These are phyloP conservation scores for Amanita molliuscula DNA, from an alignment of 768 basidiomycete genomes.

Conservation along the genomic window DNA sequence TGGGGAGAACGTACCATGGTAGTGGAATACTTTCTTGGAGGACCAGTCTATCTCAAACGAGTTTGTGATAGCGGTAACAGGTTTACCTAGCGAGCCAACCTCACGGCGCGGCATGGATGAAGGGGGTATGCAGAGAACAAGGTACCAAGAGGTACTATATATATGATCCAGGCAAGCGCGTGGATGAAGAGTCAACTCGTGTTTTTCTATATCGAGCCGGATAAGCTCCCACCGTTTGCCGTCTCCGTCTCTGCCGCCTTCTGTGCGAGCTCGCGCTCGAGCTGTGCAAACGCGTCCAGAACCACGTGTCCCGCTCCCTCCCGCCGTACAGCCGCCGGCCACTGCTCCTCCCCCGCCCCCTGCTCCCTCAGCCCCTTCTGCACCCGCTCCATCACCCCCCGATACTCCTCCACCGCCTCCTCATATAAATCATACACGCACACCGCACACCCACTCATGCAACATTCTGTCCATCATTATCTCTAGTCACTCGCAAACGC, in stretches of 20 bases:
- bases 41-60: constrained; percentile 1
- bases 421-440: constrained; percentile 87
- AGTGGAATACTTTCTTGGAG: neutral
- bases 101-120: neutral
- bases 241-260: constrained; percentile 16
- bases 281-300: constrained; percentile 62
- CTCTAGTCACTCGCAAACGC: neutral
- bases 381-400: constrained; percentile 38
- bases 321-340: constrained; percentile 47
- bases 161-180: neutral
- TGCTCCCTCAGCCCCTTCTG: constrained; percentile 36
- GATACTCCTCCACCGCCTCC: constrained; percentile 57
- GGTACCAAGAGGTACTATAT: neutral
- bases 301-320: constrained; percentile 23
- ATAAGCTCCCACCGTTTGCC: neutral
- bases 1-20: neutral
- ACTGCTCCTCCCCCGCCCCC: constrained; percentile 45
- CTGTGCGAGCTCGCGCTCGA: constrained; percentile 47
- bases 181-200: no score
- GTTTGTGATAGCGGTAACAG: neutral
- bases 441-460: constrained; percentile 91
- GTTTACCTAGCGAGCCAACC: neutral
- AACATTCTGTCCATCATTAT: constrained; percentile 59
- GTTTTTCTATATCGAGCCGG: no score
- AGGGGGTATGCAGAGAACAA: neutral